phyloP scores from a whole-genome alignment of 2,329 filamentous ascomycete species.

The Claviceps sp. region DNA sequence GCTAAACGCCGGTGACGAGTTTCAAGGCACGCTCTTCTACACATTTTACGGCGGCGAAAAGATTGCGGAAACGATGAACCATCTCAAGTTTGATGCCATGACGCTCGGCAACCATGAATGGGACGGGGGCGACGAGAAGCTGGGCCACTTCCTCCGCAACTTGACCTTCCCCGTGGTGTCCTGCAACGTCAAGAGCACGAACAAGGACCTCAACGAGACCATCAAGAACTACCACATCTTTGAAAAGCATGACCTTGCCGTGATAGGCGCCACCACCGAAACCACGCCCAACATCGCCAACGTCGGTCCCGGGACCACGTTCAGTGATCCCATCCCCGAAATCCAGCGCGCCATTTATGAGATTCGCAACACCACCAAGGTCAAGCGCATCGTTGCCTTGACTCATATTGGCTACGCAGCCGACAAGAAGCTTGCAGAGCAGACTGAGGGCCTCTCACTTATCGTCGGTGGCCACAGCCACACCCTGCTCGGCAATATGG shows the following conservation, averaged over 20 bases:
- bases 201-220: slow-evolving; percentile 44
- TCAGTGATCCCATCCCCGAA: slow-evolving; percentile 41
- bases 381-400: slow-evolving; percentile 51
- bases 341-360: slow-evolving; percentile 49
- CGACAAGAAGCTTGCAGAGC: slow-evolving; percentile 45
- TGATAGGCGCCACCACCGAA: slow-evolving; percentile 43
- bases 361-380: slow-evolving; percentile 46
- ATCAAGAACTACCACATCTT: slow-evolving; percentile 56
- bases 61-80: slow-evolving; percentile 52
- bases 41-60: slow-evolving; percentile 54
- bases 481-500: slow-evolving; percentile 46
- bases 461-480: slow-evolving; percentile 53
- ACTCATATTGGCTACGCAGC: slow-evolving; percentile 56
- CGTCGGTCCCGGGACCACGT: slow-evolving; percentile 43
- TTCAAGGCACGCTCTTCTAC: slow-evolving; percentile 56
- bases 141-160: slow-evolving; percentile 48
- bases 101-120: slow-evolving; percentile 56
- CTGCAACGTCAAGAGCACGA: slow-evolving; percentile 48
- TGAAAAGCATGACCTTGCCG: slow-evolving; percentile 43
- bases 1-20: slow-evolving; percentile 56
- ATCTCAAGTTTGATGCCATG: slow-evolving; percentile 54
- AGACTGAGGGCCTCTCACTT: slow-evolving; percentile 50
- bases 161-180: slow-evolving; percentile 52
- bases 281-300: slow-evolving; percentile 36
- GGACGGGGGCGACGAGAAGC: slow-evolving; percentile 48